Evolutionary conservation across 495 filamentous ascomycete species (phyloP).

Genomic region (Beverwykella pulmonaria): DNA sequence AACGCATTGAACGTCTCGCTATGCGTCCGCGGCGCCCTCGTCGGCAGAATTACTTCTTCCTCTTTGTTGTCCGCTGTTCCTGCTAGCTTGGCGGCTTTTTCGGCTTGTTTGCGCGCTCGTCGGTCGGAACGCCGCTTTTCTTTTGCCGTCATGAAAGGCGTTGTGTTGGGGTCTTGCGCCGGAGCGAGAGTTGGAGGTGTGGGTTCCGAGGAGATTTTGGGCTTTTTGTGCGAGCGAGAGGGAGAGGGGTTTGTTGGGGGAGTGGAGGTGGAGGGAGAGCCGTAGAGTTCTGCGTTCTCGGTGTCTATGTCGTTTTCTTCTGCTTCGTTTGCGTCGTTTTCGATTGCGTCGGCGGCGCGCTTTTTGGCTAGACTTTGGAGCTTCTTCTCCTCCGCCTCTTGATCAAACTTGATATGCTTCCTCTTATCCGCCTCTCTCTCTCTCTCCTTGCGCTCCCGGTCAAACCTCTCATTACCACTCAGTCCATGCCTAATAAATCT

Average conservation of each 20-base stretch:
- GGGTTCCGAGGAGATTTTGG: not conserved
- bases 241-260: not conserved
- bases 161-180: not conserved
- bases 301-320: not conserved
- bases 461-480: constrained; percentile 66
- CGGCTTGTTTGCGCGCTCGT: not conserved
- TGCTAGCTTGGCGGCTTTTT: not conserved
- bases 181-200: not conserved
- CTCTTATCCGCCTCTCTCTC: constrained; percentile 43
- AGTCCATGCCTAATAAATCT: constrained; percentile 81
- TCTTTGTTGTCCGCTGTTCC: not conserved
- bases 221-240: not conserved
- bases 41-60: constrained; percentile 20
- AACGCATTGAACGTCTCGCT: constrained; percentile 30
- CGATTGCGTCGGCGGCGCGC: not conserved
- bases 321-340: not conserved
- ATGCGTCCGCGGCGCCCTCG: constrained; percentile 11
- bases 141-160: not conserved
- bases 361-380: constrained; percentile 43
- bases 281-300: constrained; percentile 25
- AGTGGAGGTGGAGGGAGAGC: not conserved
- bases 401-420: constrained; percentile 39
- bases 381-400: constrained; percentile 43
- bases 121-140: not conserved
- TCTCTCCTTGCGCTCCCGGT: constrained; percentile 27